phyloP scores from a whole-genome alignment of 495 filamentous ascomycete species.

The Talaromyces trachyspermus region DNA sequence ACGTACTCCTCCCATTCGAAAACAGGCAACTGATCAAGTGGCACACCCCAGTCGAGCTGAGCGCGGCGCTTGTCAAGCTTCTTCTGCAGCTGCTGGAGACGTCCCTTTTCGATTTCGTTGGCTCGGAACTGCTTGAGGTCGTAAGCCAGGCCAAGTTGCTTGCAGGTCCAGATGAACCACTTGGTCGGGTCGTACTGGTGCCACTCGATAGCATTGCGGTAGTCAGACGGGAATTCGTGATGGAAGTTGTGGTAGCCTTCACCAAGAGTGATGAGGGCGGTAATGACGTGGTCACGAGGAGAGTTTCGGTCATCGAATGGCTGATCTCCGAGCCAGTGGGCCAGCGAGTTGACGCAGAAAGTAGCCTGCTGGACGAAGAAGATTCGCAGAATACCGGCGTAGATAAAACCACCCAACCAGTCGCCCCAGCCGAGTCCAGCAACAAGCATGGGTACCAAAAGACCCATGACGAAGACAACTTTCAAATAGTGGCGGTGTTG shows the following conservation, averaged over 20 bases:
- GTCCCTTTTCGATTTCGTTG: conserved; percentile 99
- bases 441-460: conserved; percentile 75
- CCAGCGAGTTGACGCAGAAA: conserved; percentile 98
- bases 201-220: conserved; percentile 97
- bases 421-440: conserved; percentile 87
- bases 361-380: conserved; percentile 99
- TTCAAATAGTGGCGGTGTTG: conserved; percentile 93
- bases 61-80: conserved; percentile 94
- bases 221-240: conserved; percentile 98
- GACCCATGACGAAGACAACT: conserved; percentile 83
- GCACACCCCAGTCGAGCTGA: conserved; percentile 89
- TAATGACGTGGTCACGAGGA: conserved; percentile 93
- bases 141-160: conserved; percentile 88
- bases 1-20: conserved; percentile 96
- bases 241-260: conserved; percentile 99
- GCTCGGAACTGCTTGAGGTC: conserved; percentile 94
- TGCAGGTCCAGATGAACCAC: conserved; percentile 92
- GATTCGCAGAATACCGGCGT: conserved; percentile 89
- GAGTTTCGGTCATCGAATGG: conserved; percentile 99
- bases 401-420: conserved; percentile 86
- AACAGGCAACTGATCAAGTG: conserved; percentile 91
- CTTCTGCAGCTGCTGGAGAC: conserved; percentile 97
- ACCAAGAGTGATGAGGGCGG: conserved; percentile 88
- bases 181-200: conserved; percentile 99
- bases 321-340: conserved; percentile 98